Conservation (phyloP, 73 alveolate genomes). For the Stentor roeselii region DNA sequence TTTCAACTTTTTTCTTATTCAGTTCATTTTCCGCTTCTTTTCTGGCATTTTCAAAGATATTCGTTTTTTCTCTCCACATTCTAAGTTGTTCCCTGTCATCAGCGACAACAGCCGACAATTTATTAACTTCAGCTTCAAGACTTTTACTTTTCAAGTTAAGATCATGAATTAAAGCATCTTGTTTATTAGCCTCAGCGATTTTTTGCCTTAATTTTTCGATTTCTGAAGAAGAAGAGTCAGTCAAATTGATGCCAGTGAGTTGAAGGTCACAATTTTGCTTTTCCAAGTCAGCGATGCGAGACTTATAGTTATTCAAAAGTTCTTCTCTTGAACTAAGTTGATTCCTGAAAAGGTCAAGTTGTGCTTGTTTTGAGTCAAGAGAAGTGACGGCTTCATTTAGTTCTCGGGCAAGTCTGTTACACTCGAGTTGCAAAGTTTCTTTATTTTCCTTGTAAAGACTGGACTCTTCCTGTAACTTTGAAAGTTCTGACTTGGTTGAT, state of each 20-base stretch:
- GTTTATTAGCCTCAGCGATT: background rate
- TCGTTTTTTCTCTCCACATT: background rate
- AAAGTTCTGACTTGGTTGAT: background rate
- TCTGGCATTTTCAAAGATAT: background rate
- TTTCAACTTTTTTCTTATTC: background rate
- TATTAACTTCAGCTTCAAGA: background rate
- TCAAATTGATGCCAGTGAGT: background rate
- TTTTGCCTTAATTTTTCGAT: background rate
- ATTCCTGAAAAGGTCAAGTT: background rate
- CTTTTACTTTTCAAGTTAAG: background rate
- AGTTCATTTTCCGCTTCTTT: constrained; percentile 14
- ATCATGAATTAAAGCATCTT: background rate
- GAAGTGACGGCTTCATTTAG: background rate
- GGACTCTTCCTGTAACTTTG: background rate
- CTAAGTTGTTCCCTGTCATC: background rate
- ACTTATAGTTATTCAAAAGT: background rate
- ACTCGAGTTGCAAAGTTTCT: background rate
- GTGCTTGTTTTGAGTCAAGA: background rate
- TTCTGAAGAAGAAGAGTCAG: constrained; percentile 1
- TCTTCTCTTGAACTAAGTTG: background rate
- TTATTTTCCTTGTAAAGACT: background rate
- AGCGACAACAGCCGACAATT: background rate
- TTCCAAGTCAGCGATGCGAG: background rate
- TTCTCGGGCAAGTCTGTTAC: background rate
- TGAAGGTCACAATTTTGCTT: background rate